Evolutionary conservation across 2,329 filamentous ascomycete species (phyloP).

Genomic region (Fusarium bactridioides): DNA sequence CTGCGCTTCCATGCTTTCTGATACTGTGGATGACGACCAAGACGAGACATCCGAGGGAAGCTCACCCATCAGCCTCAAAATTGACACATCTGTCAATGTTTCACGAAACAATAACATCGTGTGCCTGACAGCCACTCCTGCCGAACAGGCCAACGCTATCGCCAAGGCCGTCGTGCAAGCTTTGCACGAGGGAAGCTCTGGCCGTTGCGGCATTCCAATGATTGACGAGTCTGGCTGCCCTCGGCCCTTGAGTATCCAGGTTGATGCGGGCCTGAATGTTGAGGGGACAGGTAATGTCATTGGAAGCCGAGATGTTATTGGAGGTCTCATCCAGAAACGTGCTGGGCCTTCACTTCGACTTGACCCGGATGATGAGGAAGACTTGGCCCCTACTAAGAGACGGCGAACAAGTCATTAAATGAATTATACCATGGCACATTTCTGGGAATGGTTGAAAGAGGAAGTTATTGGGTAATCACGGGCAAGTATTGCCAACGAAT

Average conservation of each 20-base stretch:
- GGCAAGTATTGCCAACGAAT: neutral
- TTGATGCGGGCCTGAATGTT: slow-evolving; percentile 57
- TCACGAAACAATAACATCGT: slow-evolving; percentile 59
- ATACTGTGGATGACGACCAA: slow-evolving; percentile 19
- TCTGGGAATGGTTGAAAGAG: neutral
- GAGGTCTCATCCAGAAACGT: slow-evolving; percentile 40
- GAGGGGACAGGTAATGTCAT: slow-evolving; percentile 56
- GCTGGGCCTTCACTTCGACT: slow-evolving; percentile 18
- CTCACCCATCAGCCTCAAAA: slow-evolving; percentile 55
- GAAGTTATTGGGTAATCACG: neutral
- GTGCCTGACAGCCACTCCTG: slow-evolving; percentile 50
- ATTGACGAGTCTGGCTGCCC: slow-evolving; percentile 54
- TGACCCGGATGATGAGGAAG: slow-evolving; percentile 29
- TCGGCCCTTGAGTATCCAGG: slow-evolving; percentile 51
- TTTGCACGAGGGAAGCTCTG: slow-evolving; percentile 52
- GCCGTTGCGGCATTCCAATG: slow-evolving; percentile 54
- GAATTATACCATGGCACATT: neutral
- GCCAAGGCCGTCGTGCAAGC: slow-evolving; percentile 55
- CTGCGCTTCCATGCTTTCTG: slow-evolving; percentile 8
- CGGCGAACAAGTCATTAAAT: slow-evolving; percentile 29
- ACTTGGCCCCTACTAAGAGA: slow-evolving; percentile 34
- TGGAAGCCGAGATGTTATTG: slow-evolving; percentile 46
- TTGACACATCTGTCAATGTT: slow-evolving; percentile 58
- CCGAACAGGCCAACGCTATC: slow-evolving; percentile 52
- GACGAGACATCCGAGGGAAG: slow-evolving; percentile 36